A percentile compares a stretch with the other conserved stretches of the same genome.
Evolutionary conservation across 139 green algal genomes (phyloP).

Genomic region (Coelastrella sp.): DNA sequence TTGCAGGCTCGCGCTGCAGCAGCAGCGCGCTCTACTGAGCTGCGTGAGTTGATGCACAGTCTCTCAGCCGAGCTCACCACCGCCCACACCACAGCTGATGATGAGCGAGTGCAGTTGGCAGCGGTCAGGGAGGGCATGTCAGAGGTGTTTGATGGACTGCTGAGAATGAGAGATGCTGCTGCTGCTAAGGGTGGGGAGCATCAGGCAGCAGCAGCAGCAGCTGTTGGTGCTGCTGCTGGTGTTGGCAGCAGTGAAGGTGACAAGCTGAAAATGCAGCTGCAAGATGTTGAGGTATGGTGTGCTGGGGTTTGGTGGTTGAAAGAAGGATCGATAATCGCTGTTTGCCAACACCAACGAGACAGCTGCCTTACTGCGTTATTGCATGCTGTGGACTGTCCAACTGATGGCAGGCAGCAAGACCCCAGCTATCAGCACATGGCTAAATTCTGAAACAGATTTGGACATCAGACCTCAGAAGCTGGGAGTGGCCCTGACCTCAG

Average conservation of each 20-base stretch:
- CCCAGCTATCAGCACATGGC: too few relatives aligned
- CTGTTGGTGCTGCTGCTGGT: background rate
- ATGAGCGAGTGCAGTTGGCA: conserved; percentile 15
- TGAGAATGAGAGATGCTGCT: background rate
- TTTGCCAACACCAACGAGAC: too few relatives aligned
- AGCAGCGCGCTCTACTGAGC: background rate
- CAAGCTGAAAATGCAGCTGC: background rate
- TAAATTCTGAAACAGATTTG: too few relatives aligned
- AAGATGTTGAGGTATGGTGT: background rate
- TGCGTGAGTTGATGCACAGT: background rate
- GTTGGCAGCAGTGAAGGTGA: background rate
- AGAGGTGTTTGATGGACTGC: conserved; percentile 4
- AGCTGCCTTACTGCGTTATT: too few relatives aligned
- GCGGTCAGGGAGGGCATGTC: background rate
- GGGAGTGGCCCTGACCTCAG: too few relatives aligned
- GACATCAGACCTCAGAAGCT: too few relatives aligned
- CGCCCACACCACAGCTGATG: background rate
- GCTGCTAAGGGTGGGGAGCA: background rate
- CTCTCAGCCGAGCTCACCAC: background rate
- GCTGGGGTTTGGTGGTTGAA: too few relatives aligned
- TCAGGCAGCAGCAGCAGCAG: conserved; percentile 42
- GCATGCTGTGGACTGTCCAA: too few relatives aligned
- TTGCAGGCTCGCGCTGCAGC: conserved; percentile 6
- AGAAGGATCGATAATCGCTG: too few relatives aligned
- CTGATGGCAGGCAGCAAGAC: too few relatives aligned